Conservation (phyloP, 2,329 filamentous ascomycete species). For the Lojkania enalia region DNA sequence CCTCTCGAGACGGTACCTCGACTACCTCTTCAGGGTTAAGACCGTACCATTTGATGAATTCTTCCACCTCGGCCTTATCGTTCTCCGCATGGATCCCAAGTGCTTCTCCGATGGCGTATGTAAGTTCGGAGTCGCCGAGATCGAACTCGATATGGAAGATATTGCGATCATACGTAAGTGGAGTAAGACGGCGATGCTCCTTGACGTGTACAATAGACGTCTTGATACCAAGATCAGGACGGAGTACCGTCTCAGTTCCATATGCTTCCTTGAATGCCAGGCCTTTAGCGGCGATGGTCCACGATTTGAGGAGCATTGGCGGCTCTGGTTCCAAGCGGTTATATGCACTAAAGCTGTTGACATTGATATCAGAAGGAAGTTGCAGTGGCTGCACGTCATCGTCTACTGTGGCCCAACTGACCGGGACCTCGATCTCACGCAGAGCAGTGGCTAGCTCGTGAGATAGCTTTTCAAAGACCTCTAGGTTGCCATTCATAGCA, state of each 20-base stretch:
- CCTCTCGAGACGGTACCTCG: constrained; percentile 86
- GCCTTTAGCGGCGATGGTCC: constrained; percentile 83
- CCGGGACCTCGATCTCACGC: constrained; percentile 73
- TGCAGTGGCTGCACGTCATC: constrained; percentile 57
- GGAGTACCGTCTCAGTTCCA: constrained; percentile 70
- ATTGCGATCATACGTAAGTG: constrained; percentile 88
- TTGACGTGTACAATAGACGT: constrained; percentile 87
- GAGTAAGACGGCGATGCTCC: constrained; percentile 93
- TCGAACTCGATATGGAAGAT: constrained; percentile 99
- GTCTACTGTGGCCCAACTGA: constrained; percentile 75
- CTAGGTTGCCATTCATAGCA: constrained; percentile 60
- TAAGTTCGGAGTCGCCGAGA: constrained; percentile 85
- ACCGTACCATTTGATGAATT: constrained; percentile 90
- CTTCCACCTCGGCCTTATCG: constrained; percentile 72
- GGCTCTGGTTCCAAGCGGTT: constrained; percentile 74
- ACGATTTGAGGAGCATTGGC: constrained; percentile 69
- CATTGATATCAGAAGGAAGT: constrained; percentile 67
- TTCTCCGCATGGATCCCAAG: constrained; percentile 97
- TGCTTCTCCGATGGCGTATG: constrained; percentile 95
- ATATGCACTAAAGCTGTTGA: constrained; percentile 82
- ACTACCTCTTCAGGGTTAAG: constrained; percentile 81
- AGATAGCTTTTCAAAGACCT: constrained; percentile 64
- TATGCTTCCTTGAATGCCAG: constrained; percentile 95
- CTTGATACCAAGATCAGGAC: constrained; percentile 84
- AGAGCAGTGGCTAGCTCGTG: constrained; percentile 69